These are phyloP conservation scores for Oryza rufipogon DNA, from an alignment of 176 grass and related monocot genomes.

Conservation along the genomic window DNA sequence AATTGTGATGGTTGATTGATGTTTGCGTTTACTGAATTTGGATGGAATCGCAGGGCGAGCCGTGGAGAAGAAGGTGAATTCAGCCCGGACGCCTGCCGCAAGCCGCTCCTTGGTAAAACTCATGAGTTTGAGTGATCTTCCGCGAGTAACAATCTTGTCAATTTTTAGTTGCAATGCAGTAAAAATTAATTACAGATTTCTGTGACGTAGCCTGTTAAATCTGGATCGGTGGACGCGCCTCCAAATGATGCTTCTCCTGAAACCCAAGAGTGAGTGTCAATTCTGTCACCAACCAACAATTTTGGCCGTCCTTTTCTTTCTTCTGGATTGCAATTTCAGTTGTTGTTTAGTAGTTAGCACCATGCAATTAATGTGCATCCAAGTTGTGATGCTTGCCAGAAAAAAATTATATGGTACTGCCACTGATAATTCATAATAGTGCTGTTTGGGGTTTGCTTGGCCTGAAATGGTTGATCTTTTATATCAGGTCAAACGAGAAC, in stretches of 20 bases:
- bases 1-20: neutral
- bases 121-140: neutral
- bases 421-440: neutral
- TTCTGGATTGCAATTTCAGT: conserved; percentile 9
- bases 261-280: conserved; percentile 58
- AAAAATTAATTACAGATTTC: conserved; percentile 20
- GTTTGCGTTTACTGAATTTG: conserved; percentile 30
- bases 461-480: conserved; percentile 35
- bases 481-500: conserved; percentile 54
- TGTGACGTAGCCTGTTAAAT: conserved; percentile 59
- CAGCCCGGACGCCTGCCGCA: conserved; percentile 11
- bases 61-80: conserved; percentile 46
- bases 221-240: conserved; percentile 57
- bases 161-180: conserved; percentile 42
- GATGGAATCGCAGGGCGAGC: conserved; percentile 44
- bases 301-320: conserved; percentile 7
- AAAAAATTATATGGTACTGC: neutral
- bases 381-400: neutral
- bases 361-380: neutral
- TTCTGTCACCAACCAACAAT: conserved; percentile 13
- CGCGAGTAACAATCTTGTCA: conserved; percentile 19
- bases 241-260: conserved; percentile 56
- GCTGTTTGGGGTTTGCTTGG: conserved; percentile 18
- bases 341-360: neutral
- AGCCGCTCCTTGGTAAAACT: conserved; percentile 59